phyloP scores from a whole-genome alignment of 352 stramenopile genomes.

The Thalassiosira exigua region DNA sequence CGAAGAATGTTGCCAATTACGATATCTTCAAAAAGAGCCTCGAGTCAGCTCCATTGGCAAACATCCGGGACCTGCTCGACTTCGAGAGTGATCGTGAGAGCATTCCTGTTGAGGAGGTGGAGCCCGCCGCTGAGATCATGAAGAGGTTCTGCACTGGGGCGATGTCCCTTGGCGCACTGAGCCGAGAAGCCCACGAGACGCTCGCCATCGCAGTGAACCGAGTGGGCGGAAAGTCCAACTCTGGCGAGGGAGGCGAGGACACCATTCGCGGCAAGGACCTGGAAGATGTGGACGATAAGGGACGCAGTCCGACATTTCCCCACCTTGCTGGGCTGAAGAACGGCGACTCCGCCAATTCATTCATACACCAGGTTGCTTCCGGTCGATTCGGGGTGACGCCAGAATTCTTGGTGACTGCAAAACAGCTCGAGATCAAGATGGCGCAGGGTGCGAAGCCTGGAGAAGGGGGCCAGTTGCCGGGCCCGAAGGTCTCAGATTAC shows the following conservation, averaged over 20 bases:
- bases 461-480: slow-evolving; percentile 88
- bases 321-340: slow-evolving; percentile 87
- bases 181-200: slow-evolving; percentile 88
- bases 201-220: slow-evolving; percentile 90
- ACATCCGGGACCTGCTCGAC: slow-evolving; percentile 87
- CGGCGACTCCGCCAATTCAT: slow-evolving; percentile 86
- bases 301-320: slow-evolving; percentile 81
- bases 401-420: slow-evolving; percentile 88
- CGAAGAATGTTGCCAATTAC: slow-evolving; percentile 84
- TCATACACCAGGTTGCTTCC: slow-evolving; percentile 88
- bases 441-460: slow-evolving; percentile 89
- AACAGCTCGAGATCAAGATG: slow-evolving; percentile 91
- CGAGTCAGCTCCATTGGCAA: slow-evolving; percentile 80
- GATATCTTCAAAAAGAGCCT: slow-evolving; percentile 88
- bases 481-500: slow-evolving; percentile 88
- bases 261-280: slow-evolving; percentile 70
- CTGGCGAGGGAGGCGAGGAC: slow-evolving; percentile 86
- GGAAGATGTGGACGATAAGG: slow-evolving; percentile 80
- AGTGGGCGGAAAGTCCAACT: slow-evolving; percentile 89
- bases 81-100: slow-evolving; percentile 83
- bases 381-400: slow-evolving; percentile 89
- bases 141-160: slow-evolving; percentile 88
- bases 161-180: slow-evolving; percentile 88
- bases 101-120: slow-evolving; percentile 86
- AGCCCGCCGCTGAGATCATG: slow-evolving; percentile 87